Evolutionary conservation across 805 yeast species (phyloP).

Genomic region (Saccharomycopsis synnaedendra): DNA sequence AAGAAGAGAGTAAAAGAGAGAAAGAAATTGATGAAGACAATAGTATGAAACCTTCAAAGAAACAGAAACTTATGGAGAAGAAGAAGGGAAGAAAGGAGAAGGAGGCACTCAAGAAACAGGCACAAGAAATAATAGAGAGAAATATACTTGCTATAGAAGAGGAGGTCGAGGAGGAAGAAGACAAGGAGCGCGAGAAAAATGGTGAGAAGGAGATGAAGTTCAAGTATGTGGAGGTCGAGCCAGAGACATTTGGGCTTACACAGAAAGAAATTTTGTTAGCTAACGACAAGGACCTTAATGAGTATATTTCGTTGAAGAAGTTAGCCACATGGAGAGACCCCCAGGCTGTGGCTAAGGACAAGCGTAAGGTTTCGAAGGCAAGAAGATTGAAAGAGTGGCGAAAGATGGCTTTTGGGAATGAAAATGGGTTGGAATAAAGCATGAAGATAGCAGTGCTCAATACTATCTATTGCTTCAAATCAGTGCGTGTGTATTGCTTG

Average conservation of each 20-base stretch:
- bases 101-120: slow-evolving; percentile 48
- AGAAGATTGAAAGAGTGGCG: slow-evolving; percentile 85
- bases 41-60: slow-evolving; percentile 33
- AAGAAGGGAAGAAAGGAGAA: slow-evolving; percentile 50
- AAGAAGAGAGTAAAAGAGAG: slow-evolving; percentile 18
- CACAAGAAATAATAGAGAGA: slow-evolving; percentile 68
- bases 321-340: slow-evolving; percentile 85
- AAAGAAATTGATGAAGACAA: slow-evolving; percentile 18
- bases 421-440: slow-evolving; percentile 28
- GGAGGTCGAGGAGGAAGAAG: slow-evolving; percentile 43
- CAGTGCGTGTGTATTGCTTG: no score
- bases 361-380: slow-evolving; percentile 73
- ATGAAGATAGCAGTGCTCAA: not conserved
- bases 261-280: slow-evolving; percentile 84
- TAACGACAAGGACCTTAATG: slow-evolving; percentile 76
- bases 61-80: slow-evolving; percentile 47
- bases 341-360: slow-evolving; percentile 64
- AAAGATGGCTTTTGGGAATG: slow-evolving; percentile 60
- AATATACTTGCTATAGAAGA: slow-evolving; percentile 56
- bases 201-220: slow-evolving; percentile 43
- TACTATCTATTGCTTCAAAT: not conserved
- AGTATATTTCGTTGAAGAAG: slow-evolving; percentile 78
- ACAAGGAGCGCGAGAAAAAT: slow-evolving; percentile 31
- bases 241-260: slow-evolving; percentile 81
- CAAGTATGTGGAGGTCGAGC: slow-evolving; percentile 89